Base-by-base conservation (phyloP, 805 yeast species). In the Cyberlindnera suaveolens region DNA sequence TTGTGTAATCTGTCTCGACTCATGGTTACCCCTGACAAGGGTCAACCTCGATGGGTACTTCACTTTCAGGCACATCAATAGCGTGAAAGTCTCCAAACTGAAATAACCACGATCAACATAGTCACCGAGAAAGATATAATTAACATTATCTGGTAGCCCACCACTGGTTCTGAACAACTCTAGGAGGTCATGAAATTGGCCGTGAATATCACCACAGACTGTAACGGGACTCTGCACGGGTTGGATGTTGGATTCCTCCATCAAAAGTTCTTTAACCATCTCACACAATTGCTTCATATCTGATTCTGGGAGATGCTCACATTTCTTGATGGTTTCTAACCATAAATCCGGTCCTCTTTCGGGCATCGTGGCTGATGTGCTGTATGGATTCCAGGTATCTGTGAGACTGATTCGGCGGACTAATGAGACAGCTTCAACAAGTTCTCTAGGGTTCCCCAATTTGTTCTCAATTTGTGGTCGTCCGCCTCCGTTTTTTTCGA, bases 91-190 rank as follows among this genome's bases (percentile, higher is more conserved):
- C 59, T 91, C 99, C 48, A 91, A 70, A 39, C 93, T 82, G 65
- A 91, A 91, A 64, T 88, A 93, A n/a, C 99, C 99, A 61, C 99
- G 75, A 66, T 91, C 99, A 40, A 91, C 99, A 61, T 91, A 91
- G 64, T 91, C 99, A 32, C 99, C 99, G 54, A 91, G 66, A 54
- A 91, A 91, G 37, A 91, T 77, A 65, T 85, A 91, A 61, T 83
- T 82, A 41, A 83, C 81, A 45, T 81, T 81, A 47, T 79, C 78
- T 0, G 98, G 98, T n/a, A 48, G 23, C 16, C 98, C 98, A 36
- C 99, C 99, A 23, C 89, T 77, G 11, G 90, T 83, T 52, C 95
- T 72, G 65, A 93, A 93, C 20, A 91, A 71, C 63, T 93, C 97
- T 48, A 91, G 67, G 47, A 91, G 72, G 64, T 91, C 99, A 62